These are phyloP conservation scores for Globisporangium acanthophoron DNA, from an alignment of 352 stramenopile species.

Conservation along the genomic window DNA sequence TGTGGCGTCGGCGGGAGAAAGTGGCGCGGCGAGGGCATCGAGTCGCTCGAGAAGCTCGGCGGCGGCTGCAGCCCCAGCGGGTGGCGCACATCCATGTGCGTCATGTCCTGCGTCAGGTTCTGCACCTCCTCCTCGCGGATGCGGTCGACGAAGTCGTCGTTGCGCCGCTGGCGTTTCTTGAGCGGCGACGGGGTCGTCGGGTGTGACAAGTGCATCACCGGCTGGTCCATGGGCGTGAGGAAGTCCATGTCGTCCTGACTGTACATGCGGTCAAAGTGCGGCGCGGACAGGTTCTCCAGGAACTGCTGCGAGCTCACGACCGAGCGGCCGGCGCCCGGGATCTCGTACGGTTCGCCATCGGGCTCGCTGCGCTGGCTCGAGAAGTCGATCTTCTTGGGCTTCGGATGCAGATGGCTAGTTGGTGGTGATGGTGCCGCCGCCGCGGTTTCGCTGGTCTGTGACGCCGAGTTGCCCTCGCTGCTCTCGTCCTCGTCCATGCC, in stretches of 20 bases:
- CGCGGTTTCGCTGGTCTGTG: constrained; percentile 12
- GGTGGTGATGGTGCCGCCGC: background rate
- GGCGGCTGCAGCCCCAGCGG: constrained; percentile 14
- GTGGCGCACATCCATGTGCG: constrained; percentile 57
- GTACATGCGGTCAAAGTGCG: constrained; percentile 45
- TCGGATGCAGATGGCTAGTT: constrained; percentile 11
- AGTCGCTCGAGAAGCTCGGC: constrained; percentile 53
- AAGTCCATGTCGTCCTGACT: constrained; percentile 86
- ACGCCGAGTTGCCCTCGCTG: constrained; percentile 11
- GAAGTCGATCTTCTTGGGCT: constrained; percentile 80
- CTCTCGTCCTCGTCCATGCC: constrained; percentile 49
- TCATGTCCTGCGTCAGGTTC: constrained; percentile 71
- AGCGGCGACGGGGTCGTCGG: constrained; percentile 76
- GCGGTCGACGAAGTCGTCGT: constrained; percentile 22
- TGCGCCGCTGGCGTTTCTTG: constrained; percentile 64
- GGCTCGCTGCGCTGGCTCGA: constrained; percentile 71
- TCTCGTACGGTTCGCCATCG: constrained; percentile 40
- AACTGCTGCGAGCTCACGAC: constrained; percentile 28
- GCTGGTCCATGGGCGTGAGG: constrained; percentile 77
- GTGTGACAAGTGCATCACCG: constrained; percentile 75
- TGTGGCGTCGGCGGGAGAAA: constrained; percentile 30
- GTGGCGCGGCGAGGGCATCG: constrained; percentile 32
- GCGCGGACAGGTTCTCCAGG: constrained; percentile 20
- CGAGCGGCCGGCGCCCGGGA: background rate
- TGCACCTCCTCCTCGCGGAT: constrained; percentile 62